Conservation (phyloP, 192 early-diverging fungal genomes). For the Funneliformis mosseae region DNA sequence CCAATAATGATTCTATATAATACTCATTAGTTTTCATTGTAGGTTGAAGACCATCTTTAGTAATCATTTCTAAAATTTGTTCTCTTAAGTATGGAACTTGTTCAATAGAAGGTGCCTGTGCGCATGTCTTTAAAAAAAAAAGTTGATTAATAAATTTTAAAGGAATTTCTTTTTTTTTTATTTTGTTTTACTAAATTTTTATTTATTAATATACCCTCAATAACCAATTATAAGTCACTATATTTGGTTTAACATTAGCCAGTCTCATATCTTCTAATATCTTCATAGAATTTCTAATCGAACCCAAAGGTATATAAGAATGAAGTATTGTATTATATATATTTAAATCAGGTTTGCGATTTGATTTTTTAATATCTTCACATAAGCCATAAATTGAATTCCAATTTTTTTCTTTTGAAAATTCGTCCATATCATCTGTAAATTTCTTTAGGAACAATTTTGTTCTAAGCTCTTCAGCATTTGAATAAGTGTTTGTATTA, state of each 20-base stretch:
- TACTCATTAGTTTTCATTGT: background rate
- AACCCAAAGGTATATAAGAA: background rate
- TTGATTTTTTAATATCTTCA: background rate
- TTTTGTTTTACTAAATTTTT: no score
- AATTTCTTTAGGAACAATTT: background rate
- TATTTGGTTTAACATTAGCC: background rate
- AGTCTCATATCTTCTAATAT: slow-evolving; percentile 5
- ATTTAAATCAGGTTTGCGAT: background rate
- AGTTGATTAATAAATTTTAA: background rate
- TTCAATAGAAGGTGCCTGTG: background rate
- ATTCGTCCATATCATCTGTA: background rate
- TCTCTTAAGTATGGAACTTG: background rate
- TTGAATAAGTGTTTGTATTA: background rate
- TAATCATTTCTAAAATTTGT: background rate
- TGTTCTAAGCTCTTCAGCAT: background rate
- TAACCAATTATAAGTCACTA: background rate
- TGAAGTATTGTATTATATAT: background rate
- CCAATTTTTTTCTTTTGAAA: background rate
- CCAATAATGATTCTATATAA: slow-evolving; percentile 9
- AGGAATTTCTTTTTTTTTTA: background rate
- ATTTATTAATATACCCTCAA: background rate
- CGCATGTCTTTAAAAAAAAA: background rate
- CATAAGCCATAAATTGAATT: background rate
- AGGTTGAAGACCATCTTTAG: slow-evolving; percentile 3
- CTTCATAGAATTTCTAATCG: background rate